phyloP scores from a whole-genome alignment of 2,329 filamentous ascomycete species.

The Dothiorella sarmentorum region DNA sequence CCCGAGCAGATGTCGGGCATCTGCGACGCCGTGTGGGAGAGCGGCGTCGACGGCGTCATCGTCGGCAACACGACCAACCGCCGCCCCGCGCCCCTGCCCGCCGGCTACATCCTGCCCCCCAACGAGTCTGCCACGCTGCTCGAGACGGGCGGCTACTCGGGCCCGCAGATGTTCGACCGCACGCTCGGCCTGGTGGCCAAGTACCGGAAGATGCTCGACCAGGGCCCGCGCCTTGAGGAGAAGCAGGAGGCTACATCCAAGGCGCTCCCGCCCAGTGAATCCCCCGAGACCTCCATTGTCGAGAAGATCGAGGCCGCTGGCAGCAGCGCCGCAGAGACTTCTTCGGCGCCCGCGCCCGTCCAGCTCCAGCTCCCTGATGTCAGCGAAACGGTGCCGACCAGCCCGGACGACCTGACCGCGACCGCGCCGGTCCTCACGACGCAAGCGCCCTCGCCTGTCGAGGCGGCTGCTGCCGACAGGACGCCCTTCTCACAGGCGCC shows the following conservation, averaged over 20 bases:
- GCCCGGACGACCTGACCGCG: slow-evolving; percentile 28
- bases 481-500: slow-evolving; percentile 29
- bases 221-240: slow-evolving; percentile 35
- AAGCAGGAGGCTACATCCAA: neutral
- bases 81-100: slow-evolving; percentile 66
- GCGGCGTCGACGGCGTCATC: slow-evolving; percentile 90
- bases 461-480: slow-evolving; percentile 27
- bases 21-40: slow-evolving; percentile 75
- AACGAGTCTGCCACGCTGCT: slow-evolving; percentile 65
- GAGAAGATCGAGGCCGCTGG: neutral
- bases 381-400: slow-evolving; percentile 13
- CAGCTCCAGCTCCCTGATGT: slow-evolving; percentile 16
- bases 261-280: neutral
- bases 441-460: slow-evolving; percentile 25
- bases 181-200: slow-evolving; percentile 74
- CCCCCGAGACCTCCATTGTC: neutral
- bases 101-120: slow-evolving; percentile 60
- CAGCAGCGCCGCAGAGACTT: neutral
- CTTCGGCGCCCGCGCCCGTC: neutral
- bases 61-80: slow-evolving; percentile 96
- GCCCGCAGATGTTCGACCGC: slow-evolving; percentile 80
- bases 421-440: slow-evolving; percentile 29
- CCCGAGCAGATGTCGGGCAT: slow-evolving; percentile 83
- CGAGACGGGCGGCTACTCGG: slow-evolving; percentile 86
- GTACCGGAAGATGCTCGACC: slow-evolving; percentile 60